Evolutionary conservation across 2,329 filamentous ascomycete genomes (phyloP).

Genomic region (Ophiocordyceps polyrhachis-furcata): DNA sequence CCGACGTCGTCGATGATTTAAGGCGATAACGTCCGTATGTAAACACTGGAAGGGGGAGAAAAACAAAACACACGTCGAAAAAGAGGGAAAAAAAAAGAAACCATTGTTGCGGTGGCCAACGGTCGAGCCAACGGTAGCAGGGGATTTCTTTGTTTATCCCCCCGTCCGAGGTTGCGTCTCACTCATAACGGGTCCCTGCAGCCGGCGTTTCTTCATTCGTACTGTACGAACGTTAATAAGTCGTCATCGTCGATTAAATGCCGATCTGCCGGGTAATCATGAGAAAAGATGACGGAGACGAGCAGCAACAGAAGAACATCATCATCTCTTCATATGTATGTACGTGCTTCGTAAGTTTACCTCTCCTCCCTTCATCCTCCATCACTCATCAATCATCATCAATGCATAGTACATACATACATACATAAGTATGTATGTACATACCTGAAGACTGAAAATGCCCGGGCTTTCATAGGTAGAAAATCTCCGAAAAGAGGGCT

Average conservation of each 20-base stretch:
- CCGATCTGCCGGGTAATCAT: not conserved
- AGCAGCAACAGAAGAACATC: not conserved
- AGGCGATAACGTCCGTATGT: too few relatives aligned
- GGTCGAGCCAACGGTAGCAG: not conserved
- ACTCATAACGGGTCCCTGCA: not conserved
- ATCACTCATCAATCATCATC: too few relatives aligned
- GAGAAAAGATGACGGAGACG: not conserved
- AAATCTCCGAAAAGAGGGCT: too few relatives aligned
- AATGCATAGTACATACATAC: not conserved
- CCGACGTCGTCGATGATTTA: too few relatives aligned
- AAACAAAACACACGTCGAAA: not conserved
- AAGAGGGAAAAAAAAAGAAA: too few relatives aligned
- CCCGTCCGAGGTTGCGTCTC: not conserved
- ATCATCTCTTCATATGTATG: too few relatives aligned
- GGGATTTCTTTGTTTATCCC: not conserved
- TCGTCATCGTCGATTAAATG: not conserved
- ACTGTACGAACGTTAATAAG: not conserved
- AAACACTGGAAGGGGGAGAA: not conserved
- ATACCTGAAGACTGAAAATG: not conserved
- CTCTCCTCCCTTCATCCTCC: too few relatives aligned
- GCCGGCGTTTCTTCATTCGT: not conserved
- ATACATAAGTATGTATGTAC: not conserved
- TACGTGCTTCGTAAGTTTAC: too few relatives aligned
- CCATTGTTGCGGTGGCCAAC: not conserved
- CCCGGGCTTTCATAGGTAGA: not conserved